Evolutionary conservation across 2,329 filamentous ascomycete genomes (phyloP), one percentile per base, ranked within the genome.

Genomic region (Fusarium multiceps): DNA sequence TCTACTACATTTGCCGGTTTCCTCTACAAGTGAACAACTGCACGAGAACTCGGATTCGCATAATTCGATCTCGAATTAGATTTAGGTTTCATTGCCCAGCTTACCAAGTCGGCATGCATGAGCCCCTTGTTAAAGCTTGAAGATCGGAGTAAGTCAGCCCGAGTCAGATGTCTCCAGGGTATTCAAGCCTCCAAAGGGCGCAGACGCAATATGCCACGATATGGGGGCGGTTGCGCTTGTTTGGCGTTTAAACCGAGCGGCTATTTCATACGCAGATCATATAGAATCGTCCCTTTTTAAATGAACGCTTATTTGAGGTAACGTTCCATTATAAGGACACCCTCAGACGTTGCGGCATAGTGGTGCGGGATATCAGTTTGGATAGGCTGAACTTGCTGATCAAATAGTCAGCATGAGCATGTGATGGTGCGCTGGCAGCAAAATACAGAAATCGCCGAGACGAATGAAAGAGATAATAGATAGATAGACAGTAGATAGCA

Each of bases 211-310:
- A 37, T 58, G 55, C 46, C 48, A 55, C 55, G 40, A 40, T 34
- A 40, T 46, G 25, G 50, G 54, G 47, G 67, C 63, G 50, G 47
- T 46, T 56, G 69, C 59, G 69, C 60, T 51, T 72, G 50, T 23
- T 41, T 53, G 49, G 55, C 69, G 69, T 28, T 50, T 63, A 68
- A 23, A 28, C 9, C 20, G 18, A 21, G 63, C 69, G 69, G 69
- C 63, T 65, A 61, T 30, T 47, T 34, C 32, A 25, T 21, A 41
- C 21, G 8, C 6, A 25, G 12, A 53, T 34, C 30, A 28, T 27
- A 8, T 11, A 42, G 21, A 27, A 25, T 21, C n/a, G 11, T 21
- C 20, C 18, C 11, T 41, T 32, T 53, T 45, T 37, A 18, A 30
- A 42, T 51, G 34, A 40, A 32, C 42, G 41, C 20, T 46, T 41